Conservation (phyloP, 140 eudicot species). For the Anethum foeniculum region DNA sequence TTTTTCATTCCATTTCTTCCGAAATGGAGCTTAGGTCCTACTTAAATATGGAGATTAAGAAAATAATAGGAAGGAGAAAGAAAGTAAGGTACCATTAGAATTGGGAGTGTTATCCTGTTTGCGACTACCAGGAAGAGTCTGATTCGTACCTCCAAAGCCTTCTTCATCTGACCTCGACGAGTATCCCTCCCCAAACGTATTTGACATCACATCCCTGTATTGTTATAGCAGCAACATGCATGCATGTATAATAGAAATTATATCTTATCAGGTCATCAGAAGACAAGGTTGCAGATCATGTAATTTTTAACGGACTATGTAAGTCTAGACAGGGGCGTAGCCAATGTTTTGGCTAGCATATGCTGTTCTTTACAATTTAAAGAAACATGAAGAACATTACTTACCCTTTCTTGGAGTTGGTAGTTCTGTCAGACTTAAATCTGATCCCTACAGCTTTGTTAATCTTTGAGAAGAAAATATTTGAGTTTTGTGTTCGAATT, state of each 20-base stretch:
- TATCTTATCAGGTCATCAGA: background rate
- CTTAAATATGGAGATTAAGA: background rate
- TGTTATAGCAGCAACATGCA: background rate
- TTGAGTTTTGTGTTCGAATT: background rate
- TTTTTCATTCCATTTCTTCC: background rate
- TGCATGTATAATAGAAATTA: background rate
- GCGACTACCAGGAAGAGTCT: conserved; percentile 23
- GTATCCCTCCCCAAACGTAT: conserved; percentile 69
- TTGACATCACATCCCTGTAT: conserved; percentile 57
- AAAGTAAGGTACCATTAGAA: conserved; percentile 26
- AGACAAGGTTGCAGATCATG: background rate
- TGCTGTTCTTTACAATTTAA: too few species aligned
- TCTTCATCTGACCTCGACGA: conserved; percentile 82
- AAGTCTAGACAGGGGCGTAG: too few species aligned
- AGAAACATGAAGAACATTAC: background rate
- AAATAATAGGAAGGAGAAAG: background rate
- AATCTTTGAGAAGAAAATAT: background rate
- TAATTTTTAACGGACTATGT: background rate
- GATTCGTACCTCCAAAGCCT: conserved; percentile 78
- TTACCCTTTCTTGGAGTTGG: background rate
- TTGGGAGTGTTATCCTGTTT: conserved; percentile 30
- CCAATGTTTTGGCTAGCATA: too few species aligned
- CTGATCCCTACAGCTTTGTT: background rate
- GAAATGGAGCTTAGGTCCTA: background rate
- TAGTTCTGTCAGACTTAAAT: background rate